Base-by-base conservation (phyloP, 768 basidiomycete genomes). In the Piloderma croceum region DNA sequence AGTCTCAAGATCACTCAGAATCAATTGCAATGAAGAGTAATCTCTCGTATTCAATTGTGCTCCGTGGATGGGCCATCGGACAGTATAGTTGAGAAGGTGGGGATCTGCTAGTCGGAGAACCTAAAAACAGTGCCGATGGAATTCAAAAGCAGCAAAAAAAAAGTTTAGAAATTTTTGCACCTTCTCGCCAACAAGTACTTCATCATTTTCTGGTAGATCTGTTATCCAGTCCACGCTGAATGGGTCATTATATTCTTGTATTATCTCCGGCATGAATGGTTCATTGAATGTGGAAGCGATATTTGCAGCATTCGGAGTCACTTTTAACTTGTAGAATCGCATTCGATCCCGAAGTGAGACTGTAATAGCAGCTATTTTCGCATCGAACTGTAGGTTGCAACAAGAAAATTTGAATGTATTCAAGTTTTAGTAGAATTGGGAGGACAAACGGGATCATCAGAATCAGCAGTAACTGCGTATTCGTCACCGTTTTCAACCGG, bases 141-240 rank as follows among this genome's bases (percentile, higher is more conserved):
- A 36, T 13, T 12, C 17, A 22, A 15, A 36, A 6, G 24, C 12
- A 5, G 39, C 24, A n/a, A 37, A 47, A 33, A 20, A 6, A 42
- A 27, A 40, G 11, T 45, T 41, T 36, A 56, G 29, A 21, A 31
- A 19, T 19, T n/a, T 15, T 11, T 10, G 7, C 53, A 79, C 89
- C 65, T 80, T 71, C 42, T 88, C 86, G 4, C 90, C 90, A 22
- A 88, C 69, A 20, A 85, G 59, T 37, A 72, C 67, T 12, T 78
- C 74, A n/a, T n/a, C n/a, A n/a, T n/a, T n/a, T 20, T 78, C 71
- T 11, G 62, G 56, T 12, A 69, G 62, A 4, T 68, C 61, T 17
- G 77, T 73, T 21, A 90, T 81, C 93, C 93, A 98, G 36, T 93
- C 86, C 7, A 90, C 72, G 32, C 77, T 69, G 57, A 79, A 86